A percentile compares a stretch with the other conserved stretches of the same genome.
phyloP scores from a whole-genome alignment of 768 basidiomycete genomes.

The Nidularia sp. region DNA sequence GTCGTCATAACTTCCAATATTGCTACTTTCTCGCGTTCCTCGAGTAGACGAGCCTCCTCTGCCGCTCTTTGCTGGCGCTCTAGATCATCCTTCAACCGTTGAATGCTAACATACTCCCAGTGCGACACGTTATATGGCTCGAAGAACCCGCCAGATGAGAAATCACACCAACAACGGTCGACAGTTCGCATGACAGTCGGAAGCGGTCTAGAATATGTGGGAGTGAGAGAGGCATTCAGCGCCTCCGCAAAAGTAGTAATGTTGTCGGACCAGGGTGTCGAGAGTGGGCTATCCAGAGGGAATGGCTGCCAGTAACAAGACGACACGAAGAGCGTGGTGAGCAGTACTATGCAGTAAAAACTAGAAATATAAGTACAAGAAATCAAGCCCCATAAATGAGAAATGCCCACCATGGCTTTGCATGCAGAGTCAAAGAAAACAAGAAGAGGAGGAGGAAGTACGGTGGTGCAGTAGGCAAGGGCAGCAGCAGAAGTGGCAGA shows the following conservation, averaged over 20 bases:
- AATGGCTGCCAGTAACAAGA: constrained; percentile 91
- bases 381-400: not conserved
- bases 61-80: constrained; percentile 25
- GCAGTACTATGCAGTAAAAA: constrained; percentile 83
- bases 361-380: constrained; percentile 38
- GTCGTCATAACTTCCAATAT: no score
- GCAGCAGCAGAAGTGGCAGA: constrained; percentile 70
- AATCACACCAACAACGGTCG: constrained; percentile 87
- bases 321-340: constrained; percentile 79
- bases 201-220: constrained; percentile 34
- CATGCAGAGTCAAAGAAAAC: constrained; percentile 73
- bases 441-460: constrained; percentile 78
- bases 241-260: constrained; percentile 73
- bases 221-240: constrained; percentile 41
- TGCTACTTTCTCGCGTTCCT: no score
- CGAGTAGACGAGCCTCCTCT: constrained; percentile 7
- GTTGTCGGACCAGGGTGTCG: constrained; percentile 62
- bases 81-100: constrained; percentile 36
- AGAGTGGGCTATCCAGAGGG: constrained; percentile 57
- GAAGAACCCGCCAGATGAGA: constrained; percentile 61
- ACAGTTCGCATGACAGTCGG: constrained; percentile 60
- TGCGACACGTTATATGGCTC: constrained; percentile 72
- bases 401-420: constrained; percentile 71
- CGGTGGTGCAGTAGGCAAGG: constrained; percentile 76
- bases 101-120: constrained; percentile 71